Base-by-base conservation (phyloP, 371 early-diverging fungal genomes). In the Circinella umbellata region DNA sequence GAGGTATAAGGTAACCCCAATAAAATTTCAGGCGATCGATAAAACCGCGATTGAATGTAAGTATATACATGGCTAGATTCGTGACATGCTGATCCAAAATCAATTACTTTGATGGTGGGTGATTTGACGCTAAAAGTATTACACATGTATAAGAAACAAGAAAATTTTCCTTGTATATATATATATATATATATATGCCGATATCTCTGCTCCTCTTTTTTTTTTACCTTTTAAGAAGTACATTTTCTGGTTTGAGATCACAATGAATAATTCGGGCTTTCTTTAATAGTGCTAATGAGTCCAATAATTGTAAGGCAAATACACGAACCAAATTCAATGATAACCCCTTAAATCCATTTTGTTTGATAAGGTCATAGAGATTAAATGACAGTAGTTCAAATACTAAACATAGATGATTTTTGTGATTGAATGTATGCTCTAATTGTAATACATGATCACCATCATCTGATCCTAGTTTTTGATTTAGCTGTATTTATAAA, bases 241-340 rank as follows among this genome's bases (percentile, higher is more conserved):
- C 94, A 76, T 99, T 98, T 76, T 98, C 99, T 1, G 99, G 99
- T 78, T 99, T 99, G 67, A 99, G 85, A 82, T 99, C 99, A 66
- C 98, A 96, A 77, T 99, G 99, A 42, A 98, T 97, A 68, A 99
- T 93, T 60, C 92, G 90, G 1, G 96, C 94, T 67, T 91, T 87
- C 73, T 90, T 91, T 49, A 99, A 76, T 10, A 97, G 81, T 35
- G 82, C 80, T 68, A 99, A 80, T 5, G 96, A 92, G 72, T 97
- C 96, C 69, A 99, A 64, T 18, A 82, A 87, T 76, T 99, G 99
- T 18, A 86, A 76, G 4, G 95, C 87, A 66, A 99, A 92, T 13
- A 93, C 90, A 8, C 94, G 91, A 6, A 98, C 93, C 0, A 95
- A 86, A 67, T 90, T 93, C 61, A 92, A 91, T 51, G 94, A 92